A percentile compares a stretch with the other conserved stretches of the same genome.
These are phyloP conservation scores for Huntiella abstrusa DNA, from an alignment of 2,329 filamentous ascomycete species.

Conservation along the genomic window DNA sequence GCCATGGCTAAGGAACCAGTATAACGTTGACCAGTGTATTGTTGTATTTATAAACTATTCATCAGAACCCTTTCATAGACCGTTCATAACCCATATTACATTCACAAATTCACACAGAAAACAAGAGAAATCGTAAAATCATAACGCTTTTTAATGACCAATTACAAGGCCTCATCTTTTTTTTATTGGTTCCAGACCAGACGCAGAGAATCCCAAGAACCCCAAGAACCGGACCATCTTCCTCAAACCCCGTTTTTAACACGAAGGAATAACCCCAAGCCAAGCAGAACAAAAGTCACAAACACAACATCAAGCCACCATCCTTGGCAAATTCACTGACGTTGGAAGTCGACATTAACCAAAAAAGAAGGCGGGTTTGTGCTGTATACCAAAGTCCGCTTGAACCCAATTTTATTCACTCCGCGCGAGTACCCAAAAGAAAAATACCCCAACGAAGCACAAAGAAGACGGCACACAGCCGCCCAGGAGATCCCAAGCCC, in stretches of 20 bases:
- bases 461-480: background rate
- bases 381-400: background rate
- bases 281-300: background rate
- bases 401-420: background rate
- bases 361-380: constrained; percentile 4
- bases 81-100: background rate
- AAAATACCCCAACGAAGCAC: constrained; percentile 5
- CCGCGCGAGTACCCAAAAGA: background rate
- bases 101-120: background rate
- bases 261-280: background rate
- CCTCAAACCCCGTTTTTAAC: background rate
- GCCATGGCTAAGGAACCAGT: background rate
- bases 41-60: background rate
- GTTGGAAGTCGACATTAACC: background rate
- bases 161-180: constrained; percentile 1
- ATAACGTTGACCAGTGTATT: background rate
- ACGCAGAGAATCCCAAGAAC: background rate
- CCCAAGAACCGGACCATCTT: background rate
- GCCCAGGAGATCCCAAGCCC: background rate
- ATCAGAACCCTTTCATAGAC: background rate
- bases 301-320: background rate
- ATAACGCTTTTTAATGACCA: constrained; percentile 1
- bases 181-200: constrained; percentile 3
- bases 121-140: background rate
- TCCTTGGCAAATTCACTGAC: constrained; percentile 5